Evolutionary conservation across 352 stramenopile species (phyloP).

Genomic region (Globisporangium middletonii): DNA sequence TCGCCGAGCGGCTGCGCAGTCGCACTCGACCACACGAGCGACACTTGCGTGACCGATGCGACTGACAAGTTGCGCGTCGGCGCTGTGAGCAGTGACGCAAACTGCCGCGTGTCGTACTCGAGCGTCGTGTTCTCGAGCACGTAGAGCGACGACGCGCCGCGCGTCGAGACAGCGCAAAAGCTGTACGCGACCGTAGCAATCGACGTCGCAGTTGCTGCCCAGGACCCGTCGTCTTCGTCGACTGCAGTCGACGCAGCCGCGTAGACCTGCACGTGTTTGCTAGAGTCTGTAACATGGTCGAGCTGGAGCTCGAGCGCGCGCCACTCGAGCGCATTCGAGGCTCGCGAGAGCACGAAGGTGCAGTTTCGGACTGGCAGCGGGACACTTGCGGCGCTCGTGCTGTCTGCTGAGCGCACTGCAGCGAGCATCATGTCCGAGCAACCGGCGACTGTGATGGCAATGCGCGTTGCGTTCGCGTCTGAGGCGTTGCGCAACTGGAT

Average conservation of each 20-base stretch:
- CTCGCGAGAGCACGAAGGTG: constrained; percentile 10
- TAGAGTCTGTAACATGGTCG: constrained; percentile 1
- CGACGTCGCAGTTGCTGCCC: constrained; percentile 2
- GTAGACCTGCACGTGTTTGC: constrained; percentile 2
- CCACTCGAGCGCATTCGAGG: neutral
- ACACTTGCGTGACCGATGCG: neutral
- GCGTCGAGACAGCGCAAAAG: constrained; percentile 12
- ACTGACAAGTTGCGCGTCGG: neutral
- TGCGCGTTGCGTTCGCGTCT: neutral
- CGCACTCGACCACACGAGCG: constrained; percentile 6
- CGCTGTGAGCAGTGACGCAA: neutral
- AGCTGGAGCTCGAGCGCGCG: constrained; percentile 18
- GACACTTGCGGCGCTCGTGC: neutral
- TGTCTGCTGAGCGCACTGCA: neutral
- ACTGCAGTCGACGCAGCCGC: constrained; percentile 2
- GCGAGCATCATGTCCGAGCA: constrained; percentile 7
- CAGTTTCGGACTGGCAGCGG: constrained; percentile 6
- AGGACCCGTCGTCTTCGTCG: constrained; percentile 1
- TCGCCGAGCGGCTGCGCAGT: neutral
- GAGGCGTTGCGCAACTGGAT: constrained; percentile 2
- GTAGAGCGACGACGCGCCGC: neutral
- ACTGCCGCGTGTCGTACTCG: neutral
- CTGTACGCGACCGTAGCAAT: constrained; percentile 7
- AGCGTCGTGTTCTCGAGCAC: neutral
- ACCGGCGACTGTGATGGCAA: constrained; percentile 6